A percentile compares a stretch with the other conserved stretches of the same genome.
Conservation (phyloP, 1,284 basidiomycete species). For the Ceratobasidium theobromae region DNA sequence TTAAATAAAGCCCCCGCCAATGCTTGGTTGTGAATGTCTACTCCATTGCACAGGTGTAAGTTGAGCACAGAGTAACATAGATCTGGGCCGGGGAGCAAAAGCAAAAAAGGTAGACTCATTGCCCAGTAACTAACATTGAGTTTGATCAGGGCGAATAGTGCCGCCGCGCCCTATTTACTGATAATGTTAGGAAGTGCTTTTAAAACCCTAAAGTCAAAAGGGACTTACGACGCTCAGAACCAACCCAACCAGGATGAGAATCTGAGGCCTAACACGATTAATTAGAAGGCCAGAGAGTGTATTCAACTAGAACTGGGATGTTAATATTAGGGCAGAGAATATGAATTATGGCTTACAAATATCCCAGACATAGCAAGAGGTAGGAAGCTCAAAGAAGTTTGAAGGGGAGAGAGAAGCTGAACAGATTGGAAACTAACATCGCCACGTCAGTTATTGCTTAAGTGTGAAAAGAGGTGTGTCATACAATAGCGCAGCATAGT, state of each 20-base stretch:
- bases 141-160: conserved; percentile 22
- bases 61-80: conserved; percentile 34
- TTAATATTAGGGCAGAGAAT: neutral
- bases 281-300: conserved; percentile 14
- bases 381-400: conserved; percentile 33
- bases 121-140: conserved; percentile 28
- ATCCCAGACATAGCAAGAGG: conserved; percentile 31
- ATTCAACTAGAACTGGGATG: conserved; percentile 1
- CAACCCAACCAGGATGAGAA: conserved; percentile 19
- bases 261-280: conserved; percentile 16
- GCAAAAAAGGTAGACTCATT: conserved; percentile 25
- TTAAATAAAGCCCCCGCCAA: conserved; percentile 34
- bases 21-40: conserved; percentile 34
- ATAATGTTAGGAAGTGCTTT: neutral
- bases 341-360: neutral
- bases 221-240: conserved; percentile 17
- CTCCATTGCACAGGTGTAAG: conserved; percentile 33
- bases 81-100: conserved; percentile 21
- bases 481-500: conserved; percentile 34
- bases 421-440: conserved; percentile 30
- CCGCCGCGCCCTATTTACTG: neutral
- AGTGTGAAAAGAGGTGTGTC: neutral
- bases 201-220: neutral
- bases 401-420: conserved; percentile 32
- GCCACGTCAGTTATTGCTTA: neutral